Conservation (phyloP, 805 yeast genomes). For the Teunomyces aglyptinius region DNA sequence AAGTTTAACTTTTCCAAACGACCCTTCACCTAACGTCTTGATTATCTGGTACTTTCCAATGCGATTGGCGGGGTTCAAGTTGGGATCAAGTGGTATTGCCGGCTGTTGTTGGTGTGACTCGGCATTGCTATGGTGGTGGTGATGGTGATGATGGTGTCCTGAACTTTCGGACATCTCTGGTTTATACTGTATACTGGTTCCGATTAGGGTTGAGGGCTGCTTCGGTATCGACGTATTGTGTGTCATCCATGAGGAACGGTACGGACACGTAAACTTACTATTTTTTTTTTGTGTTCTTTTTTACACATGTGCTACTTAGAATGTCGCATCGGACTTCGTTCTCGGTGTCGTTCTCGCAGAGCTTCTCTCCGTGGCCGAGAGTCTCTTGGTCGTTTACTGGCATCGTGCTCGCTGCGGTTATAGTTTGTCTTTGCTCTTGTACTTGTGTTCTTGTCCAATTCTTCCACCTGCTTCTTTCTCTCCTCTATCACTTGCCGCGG, state of each 20-base stretch:
- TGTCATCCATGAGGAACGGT: neutral
- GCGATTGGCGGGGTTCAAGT: conserved; percentile 40
- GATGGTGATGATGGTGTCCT: conserved; percentile 11
- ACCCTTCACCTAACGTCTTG: conserved; percentile 30
- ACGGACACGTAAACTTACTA: neutral
- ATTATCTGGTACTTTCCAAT: conserved; percentile 63
- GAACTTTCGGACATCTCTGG: neutral
- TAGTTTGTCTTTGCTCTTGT: conserved; percentile 20
- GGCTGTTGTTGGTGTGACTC: conserved; percentile 3
- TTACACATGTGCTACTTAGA: neutral
- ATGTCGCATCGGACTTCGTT: neutral
- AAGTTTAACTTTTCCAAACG: conserved; percentile 31
- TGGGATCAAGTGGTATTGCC: conserved; percentile 11
- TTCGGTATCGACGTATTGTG: neutral
- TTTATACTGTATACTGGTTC: neutral
- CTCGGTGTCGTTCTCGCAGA: neutral
- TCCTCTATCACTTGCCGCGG: conserved; percentile 33
- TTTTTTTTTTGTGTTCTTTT: neutral
- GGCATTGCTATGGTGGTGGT: conserved; percentile 16
- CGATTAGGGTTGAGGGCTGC: neutral
- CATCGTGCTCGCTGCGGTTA: conserved; percentile 21
- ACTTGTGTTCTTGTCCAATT: neutral
- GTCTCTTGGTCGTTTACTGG: conserved; percentile 3
- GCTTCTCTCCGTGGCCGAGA: neutral
- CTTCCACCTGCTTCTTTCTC: conserved; percentile 11